A percentile compares a stretch with the other conserved stretches of the same genome.
Evolutionary conservation across 352 stramenopile genomes (phyloP).

Genomic region (Pythium rishiriense): DNA sequence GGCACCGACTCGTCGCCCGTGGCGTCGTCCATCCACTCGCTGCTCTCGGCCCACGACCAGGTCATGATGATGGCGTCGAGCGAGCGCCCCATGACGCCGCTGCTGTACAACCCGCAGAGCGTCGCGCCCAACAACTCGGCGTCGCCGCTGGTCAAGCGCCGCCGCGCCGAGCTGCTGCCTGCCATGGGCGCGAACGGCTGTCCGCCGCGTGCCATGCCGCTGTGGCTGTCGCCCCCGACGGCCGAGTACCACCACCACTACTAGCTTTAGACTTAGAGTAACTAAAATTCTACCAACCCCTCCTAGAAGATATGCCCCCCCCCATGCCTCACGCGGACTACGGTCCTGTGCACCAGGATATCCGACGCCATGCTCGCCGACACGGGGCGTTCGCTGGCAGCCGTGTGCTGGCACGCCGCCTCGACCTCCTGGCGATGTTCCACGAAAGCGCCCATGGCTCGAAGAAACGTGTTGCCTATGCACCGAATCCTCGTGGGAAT

Average conservation of each 20-base stretch:
- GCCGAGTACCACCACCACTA: slow-evolving; percentile 7
- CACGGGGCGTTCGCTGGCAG: no score
- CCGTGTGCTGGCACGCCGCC: no score
- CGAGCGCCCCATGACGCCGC: slow-evolving; percentile 18
- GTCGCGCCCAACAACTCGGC: slow-evolving; percentile 1
- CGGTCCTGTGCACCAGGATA: no score
- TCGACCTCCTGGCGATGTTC: no score
- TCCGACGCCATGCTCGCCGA: no score
- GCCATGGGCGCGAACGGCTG: neutral
- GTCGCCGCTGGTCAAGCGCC: slow-evolving; percentile 21
- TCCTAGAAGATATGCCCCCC: neutral
- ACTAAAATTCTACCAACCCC: neutral
- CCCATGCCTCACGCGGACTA: no score
- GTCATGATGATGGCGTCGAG: slow-evolving; percentile 18
- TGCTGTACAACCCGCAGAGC: slow-evolving; percentile 9
- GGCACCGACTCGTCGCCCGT: slow-evolving; percentile 3
- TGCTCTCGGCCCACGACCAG: slow-evolving; percentile 21
- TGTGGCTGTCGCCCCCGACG: slow-evolving; percentile 22
- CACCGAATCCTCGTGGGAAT: no score
- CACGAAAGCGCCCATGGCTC: no score
- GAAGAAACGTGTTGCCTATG: no score
- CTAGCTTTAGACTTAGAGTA: slow-evolving; percentile 9
- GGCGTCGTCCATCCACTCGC: slow-evolving; percentile 19
- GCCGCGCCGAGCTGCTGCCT: slow-evolving; percentile 8
- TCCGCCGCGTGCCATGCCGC: slow-evolving; percentile 20